Evolutionary conservation across 345 rosid genomes (phyloP).

Genomic region (Xanthoceras sorbifolium): DNA sequence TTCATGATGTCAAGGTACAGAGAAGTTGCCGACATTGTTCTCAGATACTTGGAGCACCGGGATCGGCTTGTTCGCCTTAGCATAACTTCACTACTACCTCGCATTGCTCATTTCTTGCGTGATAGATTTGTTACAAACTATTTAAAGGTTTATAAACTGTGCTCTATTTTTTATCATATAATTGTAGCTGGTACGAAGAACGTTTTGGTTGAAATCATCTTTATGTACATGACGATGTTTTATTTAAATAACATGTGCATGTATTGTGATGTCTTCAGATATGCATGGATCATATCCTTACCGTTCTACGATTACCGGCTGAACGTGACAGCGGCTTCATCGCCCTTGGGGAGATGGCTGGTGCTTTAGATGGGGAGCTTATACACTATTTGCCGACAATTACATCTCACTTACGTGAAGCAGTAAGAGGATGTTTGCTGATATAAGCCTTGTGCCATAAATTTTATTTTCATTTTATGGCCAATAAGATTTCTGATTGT

Average conservation of each 20-base stretch:
- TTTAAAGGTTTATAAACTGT: conserved; percentile 60
- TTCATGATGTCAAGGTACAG: conserved; percentile 99
- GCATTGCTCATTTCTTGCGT: conserved; percentile 98
- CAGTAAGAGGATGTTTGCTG: conserved; percentile 52
- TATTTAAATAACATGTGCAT: not conserved
- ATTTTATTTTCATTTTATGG: conserved; percentile 12
- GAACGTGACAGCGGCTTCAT: conserved; percentile 97
- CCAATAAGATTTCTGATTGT: conserved; percentile 15
- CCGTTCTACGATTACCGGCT: conserved; percentile 80
- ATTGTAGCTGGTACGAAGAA: not conserved
- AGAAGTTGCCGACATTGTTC: conserved; percentile 98
- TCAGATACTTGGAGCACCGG: conserved; percentile 86
- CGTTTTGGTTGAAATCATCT: conserved; percentile 10
- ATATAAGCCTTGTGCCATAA: not conserved
- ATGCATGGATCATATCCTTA: conserved; percentile 93
- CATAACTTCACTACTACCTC: conserved; percentile 96
- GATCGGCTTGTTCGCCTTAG: conserved; percentile 99
- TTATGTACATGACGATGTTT: not conserved
- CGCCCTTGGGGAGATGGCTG: conserved; percentile 99
- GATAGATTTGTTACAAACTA: conserved; percentile 96
- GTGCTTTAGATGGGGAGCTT: conserved; percentile 99
- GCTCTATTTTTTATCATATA: conserved; percentile 16
- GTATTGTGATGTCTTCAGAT: conserved; percentile 52
- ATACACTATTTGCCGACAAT: conserved; percentile 93
- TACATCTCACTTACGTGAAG: conserved; percentile 86